A percentile compares a stretch with the other conserved stretches of the same genome.
Conservation (phyloP, 208 protist species). For the Trichomonas tenax region DNA sequence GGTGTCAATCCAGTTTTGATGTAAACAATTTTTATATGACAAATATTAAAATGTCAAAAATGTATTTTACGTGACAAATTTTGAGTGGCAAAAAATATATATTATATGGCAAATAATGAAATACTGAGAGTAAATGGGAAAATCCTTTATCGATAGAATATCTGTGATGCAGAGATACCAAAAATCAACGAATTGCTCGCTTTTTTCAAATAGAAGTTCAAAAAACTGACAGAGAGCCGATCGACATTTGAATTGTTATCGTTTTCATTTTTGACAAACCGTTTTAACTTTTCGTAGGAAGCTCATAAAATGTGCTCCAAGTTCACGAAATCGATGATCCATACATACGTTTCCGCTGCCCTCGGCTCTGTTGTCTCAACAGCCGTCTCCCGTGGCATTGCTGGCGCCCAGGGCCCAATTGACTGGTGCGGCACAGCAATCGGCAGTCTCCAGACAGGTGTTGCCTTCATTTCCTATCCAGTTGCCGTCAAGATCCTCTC, state of each 20-base stretch:
- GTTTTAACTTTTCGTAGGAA: background rate
- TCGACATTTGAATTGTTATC: background rate
- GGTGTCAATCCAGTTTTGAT: no score
- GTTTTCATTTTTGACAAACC: background rate
- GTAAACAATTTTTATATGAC: no score
- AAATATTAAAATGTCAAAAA: no score
- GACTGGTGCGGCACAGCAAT: background rate
- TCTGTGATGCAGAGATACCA: no score
- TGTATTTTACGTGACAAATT: no score
- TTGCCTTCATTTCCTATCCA: background rate
- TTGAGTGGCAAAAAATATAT: no score
- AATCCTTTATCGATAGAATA: no score
- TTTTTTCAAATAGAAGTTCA: no score
- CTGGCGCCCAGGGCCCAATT: background rate
- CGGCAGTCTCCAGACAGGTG: background rate
- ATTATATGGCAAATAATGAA: no score
- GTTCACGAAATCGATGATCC: background rate
- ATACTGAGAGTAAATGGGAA: no score
- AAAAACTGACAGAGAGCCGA: no score
- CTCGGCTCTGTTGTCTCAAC: background rate
- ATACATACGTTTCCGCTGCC: background rate
- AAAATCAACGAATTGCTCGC: no score
- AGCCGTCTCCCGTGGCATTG: background rate
- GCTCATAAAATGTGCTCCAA: background rate
- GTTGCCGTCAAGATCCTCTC: background rate